Evolutionary conservation across 2,329 filamentous ascomycete species (phyloP).

Genomic region (Colletotrichum plurivorum): DNA sequence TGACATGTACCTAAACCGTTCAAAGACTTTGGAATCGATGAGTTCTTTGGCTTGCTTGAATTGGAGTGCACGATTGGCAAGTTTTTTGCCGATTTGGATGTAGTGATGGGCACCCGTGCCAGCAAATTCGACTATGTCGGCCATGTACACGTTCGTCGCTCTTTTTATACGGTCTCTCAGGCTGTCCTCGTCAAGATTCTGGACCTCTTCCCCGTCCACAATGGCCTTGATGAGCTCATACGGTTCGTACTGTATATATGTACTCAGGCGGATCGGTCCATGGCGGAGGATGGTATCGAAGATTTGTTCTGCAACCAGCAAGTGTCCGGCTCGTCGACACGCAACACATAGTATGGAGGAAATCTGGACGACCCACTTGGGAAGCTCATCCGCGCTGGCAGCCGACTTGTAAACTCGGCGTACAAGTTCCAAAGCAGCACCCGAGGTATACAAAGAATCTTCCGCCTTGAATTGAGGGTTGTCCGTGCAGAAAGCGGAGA

Average conservation of each 20-base stretch:
- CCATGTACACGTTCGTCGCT: slow-evolving; percentile 16
- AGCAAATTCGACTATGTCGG: slow-evolving; percentile 28
- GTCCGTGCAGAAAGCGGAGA: slow-evolving; percentile 17
- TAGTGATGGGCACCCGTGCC: slow-evolving; percentile 5
- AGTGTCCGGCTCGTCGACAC: slow-evolving; percentile 30
- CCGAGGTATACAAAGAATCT: slow-evolving; percentile 2
- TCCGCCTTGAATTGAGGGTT: neutral
- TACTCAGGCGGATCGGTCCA: slow-evolving; percentile 6
- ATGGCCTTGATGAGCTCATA: slow-evolving; percentile 25
- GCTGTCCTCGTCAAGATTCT: neutral
- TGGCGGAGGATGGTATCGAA: slow-evolving; percentile 24
- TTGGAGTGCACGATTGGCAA: slow-evolving; percentile 18
- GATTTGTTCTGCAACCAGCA: slow-evolving; percentile 27
- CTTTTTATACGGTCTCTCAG: slow-evolving; percentile 8
- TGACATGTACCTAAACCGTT: slow-evolving; percentile 8
- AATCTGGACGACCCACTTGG: slow-evolving; percentile 33
- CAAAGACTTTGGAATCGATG: slow-evolving; percentile 1
- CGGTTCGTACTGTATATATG: slow-evolving; percentile 22
- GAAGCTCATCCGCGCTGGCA: slow-evolving; percentile 17
- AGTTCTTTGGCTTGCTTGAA: neutral
- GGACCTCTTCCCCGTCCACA: neutral
- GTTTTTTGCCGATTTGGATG: slow-evolving; percentile 16
- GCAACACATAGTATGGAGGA: slow-evolving; percentile 31
- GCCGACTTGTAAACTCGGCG: slow-evolving; percentile 25
- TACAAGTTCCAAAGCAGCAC: slow-evolving; percentile 28